Base-by-base conservation (phyloP, 2,329 filamentous ascomycete genomes). In the Nemania abortiva region DNA sequence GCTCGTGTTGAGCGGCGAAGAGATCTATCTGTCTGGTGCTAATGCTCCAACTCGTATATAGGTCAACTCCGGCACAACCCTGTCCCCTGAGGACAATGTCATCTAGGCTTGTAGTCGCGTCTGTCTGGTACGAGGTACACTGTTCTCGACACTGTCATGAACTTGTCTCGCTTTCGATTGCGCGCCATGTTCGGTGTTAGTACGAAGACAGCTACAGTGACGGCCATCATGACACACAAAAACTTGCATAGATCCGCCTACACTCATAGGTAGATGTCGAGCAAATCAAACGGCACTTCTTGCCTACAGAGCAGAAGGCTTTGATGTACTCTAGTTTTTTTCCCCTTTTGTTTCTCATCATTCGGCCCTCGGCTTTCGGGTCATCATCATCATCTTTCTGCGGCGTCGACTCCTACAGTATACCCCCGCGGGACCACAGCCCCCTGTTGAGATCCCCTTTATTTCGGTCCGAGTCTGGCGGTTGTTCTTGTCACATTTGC, bases 1-100 rank as follows among this genome's bases (percentile, higher is more conserved):
- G 11, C 39, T 42, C 39, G 13, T 42, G 11, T 37, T 13, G 34
- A 37, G 7, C 34, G 3, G 34, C 52, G 18, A 20, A 34, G n/a
- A 62, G 52, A 54, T 54, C 2, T 27, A 7, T 50, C 42, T 20
- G 27, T 39, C 52, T 50, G 55, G n/a, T 47, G 31, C 66, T 71
- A 66, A 67, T 54, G n/a, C 27, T 58, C 22, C 10, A 13, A 45
- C 15, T 60, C 13, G 11, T 0, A 45, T 24, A 77, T 24, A 77
- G 75, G 66, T 71, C 13, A 70, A 60, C 0, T 71, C 75, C 0
- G 70, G 67, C 67, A 75, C 72, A 3, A 71, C 73, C 39, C 69
- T 74, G 53, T 73, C 71, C 1, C 55, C 66, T 15, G 49, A 71
- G 24, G 71, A 71, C 27, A 74, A 74, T 52, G 63, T 72, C 59